Conservation (phyloP, 768 basidiomycete species). For the Nidularia pulvinata region DNA sequence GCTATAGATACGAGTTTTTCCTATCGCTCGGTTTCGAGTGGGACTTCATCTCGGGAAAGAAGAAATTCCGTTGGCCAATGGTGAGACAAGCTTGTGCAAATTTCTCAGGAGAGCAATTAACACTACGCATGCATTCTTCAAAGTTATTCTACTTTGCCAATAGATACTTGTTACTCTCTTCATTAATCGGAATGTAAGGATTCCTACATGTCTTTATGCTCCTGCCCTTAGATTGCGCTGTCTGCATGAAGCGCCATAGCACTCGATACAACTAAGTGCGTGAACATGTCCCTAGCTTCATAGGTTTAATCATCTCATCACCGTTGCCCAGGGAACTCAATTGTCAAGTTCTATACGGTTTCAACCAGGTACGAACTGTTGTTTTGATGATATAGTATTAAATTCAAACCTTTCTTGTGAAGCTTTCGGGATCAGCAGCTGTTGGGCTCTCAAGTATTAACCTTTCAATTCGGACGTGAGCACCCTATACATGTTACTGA, state of each 20-base stretch:
- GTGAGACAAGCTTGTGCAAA: slow-evolving; percentile 34
- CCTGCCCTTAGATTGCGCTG: slow-evolving; percentile 4
- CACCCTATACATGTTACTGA: slow-evolving; percentile 2
- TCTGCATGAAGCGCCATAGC: slow-evolving; percentile 67
- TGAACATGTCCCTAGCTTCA: too few species aligned
- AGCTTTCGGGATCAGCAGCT: slow-evolving; percentile 65
- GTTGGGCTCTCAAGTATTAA: slow-evolving; percentile 75
- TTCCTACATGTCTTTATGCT: neutral
- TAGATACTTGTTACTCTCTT: slow-evolving; percentile 63
- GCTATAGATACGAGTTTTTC: slow-evolving; percentile 63
- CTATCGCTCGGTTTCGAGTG: slow-evolving; percentile 66
- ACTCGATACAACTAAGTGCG: slow-evolving; percentile 54
- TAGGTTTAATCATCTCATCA: too few species aligned
- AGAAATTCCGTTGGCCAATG: slow-evolving; percentile 67
- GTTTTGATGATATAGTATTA: too few species aligned
- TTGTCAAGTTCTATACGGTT: slow-evolving; percentile 71
- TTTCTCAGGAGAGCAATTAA: neutral
- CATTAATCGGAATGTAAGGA: slow-evolving; percentile 67
- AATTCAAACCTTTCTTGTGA: too few species aligned
- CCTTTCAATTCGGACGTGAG: slow-evolving; percentile 67
- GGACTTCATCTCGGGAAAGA: slow-evolving; percentile 55
- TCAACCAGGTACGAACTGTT: too few species aligned
- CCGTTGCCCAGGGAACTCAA: slow-evolving; percentile 43
- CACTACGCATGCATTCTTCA: too few species aligned
- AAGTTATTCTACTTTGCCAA: slow-evolving; percentile 73